Evolutionary conservation across 164 flowering plant species (phyloP), one percentile per base, ranked within the genome.

Genomic region (Stephania japonica): DNA sequence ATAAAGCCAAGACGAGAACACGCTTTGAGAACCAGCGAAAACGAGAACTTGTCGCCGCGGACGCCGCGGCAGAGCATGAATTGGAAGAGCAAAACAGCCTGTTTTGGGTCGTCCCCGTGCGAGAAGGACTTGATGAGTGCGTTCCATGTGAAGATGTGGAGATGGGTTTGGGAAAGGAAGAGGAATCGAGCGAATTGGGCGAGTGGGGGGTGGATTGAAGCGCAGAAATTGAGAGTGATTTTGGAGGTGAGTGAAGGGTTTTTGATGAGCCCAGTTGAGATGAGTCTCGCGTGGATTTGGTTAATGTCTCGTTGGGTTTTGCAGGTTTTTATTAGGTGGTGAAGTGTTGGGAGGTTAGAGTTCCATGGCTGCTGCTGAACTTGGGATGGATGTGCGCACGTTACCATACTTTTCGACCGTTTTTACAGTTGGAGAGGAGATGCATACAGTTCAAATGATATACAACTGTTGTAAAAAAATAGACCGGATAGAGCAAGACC

Each of bases 341-440:
- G 19, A 32, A 86, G 80, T 5, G 87, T 85, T 53, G 83, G 81
- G 18, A 50, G 68, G 8, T 80, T 44, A 4, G 90, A 86, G 70
- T 73, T 84, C 87, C 89, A 85, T 86, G 87, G 87, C 24, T 83
- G n/a, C n/a, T n/a, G n/a, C n/a, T n/a, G n/a, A n/a, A n/a, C n/a
- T n/a, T n/a, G 88, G 67, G n/a, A 73, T 64, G 82, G 79, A 74
- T 71, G 69, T 32, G 69, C 69, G 62, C 62, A 56, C 21, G 62
- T 13, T 56, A 56, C 7, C 62, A 56, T 56, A 56, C 0, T n/a
- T 19, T 16, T 56, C 62, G 62, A 56, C 62, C 62, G 62, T 16
- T 56, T 21, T 4, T 56, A 10, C 62, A 5, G 61, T 53, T 53
- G 61, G 6, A 47, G 3, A 32, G 53, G 3, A 47, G 53, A 9